Evolutionary conservation across 305 asterid genomes (phyloP).

Genomic region (Fraxinus paxiana): DNA sequence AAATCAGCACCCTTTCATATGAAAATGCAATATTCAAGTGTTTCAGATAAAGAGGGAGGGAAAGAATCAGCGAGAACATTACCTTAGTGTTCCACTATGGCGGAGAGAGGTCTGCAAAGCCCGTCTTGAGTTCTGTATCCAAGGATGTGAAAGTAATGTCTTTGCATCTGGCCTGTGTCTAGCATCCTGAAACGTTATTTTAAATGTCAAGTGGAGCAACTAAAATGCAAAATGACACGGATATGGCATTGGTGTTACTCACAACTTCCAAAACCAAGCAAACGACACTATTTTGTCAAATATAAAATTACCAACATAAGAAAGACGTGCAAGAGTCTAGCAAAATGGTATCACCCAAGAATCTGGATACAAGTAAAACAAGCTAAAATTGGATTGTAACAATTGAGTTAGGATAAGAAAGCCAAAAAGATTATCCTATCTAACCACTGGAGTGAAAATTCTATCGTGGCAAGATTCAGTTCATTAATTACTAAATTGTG

Average conservation of each 20-base stretch:
- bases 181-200: conserved; percentile 71
- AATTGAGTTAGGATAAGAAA: neutral
- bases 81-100: conserved; percentile 85
- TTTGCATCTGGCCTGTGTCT: conserved; percentile 99
- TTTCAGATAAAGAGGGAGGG: neutral
- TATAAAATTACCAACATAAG: neutral
- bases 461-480: neutral
- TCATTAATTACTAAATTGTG: neutral
- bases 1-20: conserved; percentile 15
- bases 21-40: neutral
- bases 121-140: conserved; percentile 97
- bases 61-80: conserved; percentile 9
- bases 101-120: conserved; percentile 82
- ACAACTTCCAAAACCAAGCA: neutral
- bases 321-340: neutral
- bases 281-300: conserved; percentile 7
- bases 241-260: neutral
- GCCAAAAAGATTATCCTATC: neutral
- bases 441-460: neutral
- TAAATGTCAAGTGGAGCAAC: conserved; percentile 21
- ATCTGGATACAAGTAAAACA: neutral
- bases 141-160: conserved; percentile 92
- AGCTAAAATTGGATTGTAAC: neutral
- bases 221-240: conserved; percentile 18
- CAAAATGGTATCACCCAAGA: neutral